Base-by-base conservation (phyloP, 2,329 filamentous ascomycete genomes). In the Macrophomina phaseolina region DNA sequence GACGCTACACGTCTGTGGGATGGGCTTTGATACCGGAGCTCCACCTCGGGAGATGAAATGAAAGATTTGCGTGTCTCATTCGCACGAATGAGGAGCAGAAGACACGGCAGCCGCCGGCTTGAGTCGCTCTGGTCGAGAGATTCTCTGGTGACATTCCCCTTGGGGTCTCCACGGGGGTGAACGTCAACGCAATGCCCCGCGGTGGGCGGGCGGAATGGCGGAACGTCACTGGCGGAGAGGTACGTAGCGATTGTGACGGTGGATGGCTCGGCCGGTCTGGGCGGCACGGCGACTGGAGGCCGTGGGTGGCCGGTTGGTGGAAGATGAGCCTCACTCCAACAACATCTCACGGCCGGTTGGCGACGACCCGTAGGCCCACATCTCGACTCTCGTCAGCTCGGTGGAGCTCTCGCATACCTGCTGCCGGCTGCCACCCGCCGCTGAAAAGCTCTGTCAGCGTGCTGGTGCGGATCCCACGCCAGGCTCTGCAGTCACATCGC, bases 141-240 rank as follows among this genome's bases (percentile, higher is more conserved):
- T 18, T 16, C 56, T 60, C 56, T 60, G 56, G 56, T 60, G 56
- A 60, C 56, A 34, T 32, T 60, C 46, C 42, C 8, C 18, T 34
- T n/a, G 53, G 53, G 53, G 53, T 38, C 52, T 55, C 52, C 52
- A 55, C 52, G 34, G 32, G 32, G 23, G 23, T 23, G 23, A 23
- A 23, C 23, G 16, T n/a, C 23, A 28, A 48, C n/a, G 40, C 40
- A 48, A 34, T 28, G 56, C 56, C 40, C 40, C 49, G 30, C 49
- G 30, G 56, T 18, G 30, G 56, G 56, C 40, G 28, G 56, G n/a
- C 12, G 36, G 55, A 23, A 32, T 32, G 5, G 49, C 52, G 34
- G 32, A 55, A 28, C 4, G 16, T 18, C 32, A 18, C 32, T 16
- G 52, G 52, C 52, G 52, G 52, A 55, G 52, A 55, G 34, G 52